Base-by-base conservation (phyloP, 257 asterid genomes). In the Rauvolfia tetraphylla region DNA sequence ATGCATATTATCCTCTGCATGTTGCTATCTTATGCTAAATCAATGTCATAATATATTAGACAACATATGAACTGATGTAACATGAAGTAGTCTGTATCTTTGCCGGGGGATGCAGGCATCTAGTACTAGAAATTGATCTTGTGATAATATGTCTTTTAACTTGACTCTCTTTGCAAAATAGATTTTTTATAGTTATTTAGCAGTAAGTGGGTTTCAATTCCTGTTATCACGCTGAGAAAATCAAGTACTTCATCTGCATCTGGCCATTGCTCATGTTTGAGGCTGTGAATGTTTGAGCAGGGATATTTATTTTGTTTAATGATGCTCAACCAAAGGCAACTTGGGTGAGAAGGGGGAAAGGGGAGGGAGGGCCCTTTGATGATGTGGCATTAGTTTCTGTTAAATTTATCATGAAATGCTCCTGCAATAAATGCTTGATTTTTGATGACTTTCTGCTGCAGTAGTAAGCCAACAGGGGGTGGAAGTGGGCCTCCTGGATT, bases 381-480 rank as follows among this genome's bases (percentile, higher is more conserved):
- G 53, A 18, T 7, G 4, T 7, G 3, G 23, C 18, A 33, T 53
- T 3, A 3, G 39, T 44, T 27, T 69, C 69, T 39, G 48, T 51
- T 27, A 31, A 42, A 42, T 2, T 34, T 41, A 27, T 54, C 48
- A 56, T 41, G 42, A 27, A 18, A 12, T 13, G 48, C 15, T 65
- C 4, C 56, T 23, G 23, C 34, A 33, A 61, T 36, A 31, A 20
- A 70, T 59, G 9, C 44, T 13, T 69, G 68, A n/a, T n/a, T 74
- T 74, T 69, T 6, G 46, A 17, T 61, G 36, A 72, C 68, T 81
- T 81, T 73, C 83, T 84, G 83, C 48, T 85, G 87, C 93, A 93
- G 98, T 93, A 95, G 99, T 84, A 95, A 91, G 83, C 99, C 98
- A 77, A 91, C 98, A 70, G 98, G 93, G 77, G 88, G 86, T 71